Base-by-base conservation (phyloP, 257 asterid species). In the Datura wrightii region DNA sequence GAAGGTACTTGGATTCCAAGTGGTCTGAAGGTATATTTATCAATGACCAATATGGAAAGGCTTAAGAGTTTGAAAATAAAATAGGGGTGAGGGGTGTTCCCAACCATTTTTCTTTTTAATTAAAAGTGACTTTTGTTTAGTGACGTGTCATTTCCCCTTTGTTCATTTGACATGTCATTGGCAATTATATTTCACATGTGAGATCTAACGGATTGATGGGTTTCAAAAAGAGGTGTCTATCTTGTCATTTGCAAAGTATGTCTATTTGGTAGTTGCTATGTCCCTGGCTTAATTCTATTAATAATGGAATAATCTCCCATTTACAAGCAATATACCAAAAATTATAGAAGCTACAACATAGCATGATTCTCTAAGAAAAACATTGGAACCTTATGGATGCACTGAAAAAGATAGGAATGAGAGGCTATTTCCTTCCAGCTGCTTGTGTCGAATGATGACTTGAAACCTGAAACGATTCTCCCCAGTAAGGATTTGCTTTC, bases 341-440 rank as follows among this genome's bases (percentile, higher is more conserved):
- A 41, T 2, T 18, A 42, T 54, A 42, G 54, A 70, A 41, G 11
- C 54, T 70, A 42, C 54, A 18, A 42, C 16, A 70, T 42, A 42
- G 9, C 8, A 42, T n/a, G 18, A 42, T 71, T 42, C 37, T 46
- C 55, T 41, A 16, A 18, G 1, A 41, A 9, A 15, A 3, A 15
- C 6, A 69, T 42, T 39, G 31, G 31, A 69, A 69, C 78, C 31
- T 39, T 14, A 69, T 39, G 78, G 53, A 34, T 69, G 78, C 8
- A 67, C 53, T 44, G 8, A 69, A 69, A 69, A 4, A 8, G 39
- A 24, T 39, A 39, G 79, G 53, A 41, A 69, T 41, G 79, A 39
- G 79, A 69, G 53, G 50, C 79, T 8, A 69, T 69, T 59, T 44
- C 79, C 53, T 69, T 69, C 48, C 46, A 41, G 34, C 14, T 71